Base-by-base conservation (phyloP, 2,329 filamentous ascomycete genomes). In the Colletotrichum karsti region DNA sequence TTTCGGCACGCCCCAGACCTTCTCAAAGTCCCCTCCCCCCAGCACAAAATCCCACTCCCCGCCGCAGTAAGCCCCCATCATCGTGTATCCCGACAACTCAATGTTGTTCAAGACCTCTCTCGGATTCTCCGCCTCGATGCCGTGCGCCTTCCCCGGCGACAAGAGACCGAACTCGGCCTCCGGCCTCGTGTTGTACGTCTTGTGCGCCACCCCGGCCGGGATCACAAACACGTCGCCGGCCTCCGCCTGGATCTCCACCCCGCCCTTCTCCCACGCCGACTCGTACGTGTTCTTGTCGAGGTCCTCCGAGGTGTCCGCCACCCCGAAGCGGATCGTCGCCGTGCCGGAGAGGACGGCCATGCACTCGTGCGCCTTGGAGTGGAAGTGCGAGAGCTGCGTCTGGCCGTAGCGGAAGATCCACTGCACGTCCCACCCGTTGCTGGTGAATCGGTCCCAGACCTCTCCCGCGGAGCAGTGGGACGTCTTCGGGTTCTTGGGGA, bases 181-280 rank as follows among this genome's bases (percentile, higher is more conserved):
- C 0, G 84, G 83, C 8, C 58, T 72, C 0, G 84, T 78, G 33
- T 84, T 71, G 69, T 81, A 82, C 0, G 85, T 87, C 76, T 88
- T 89, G 71, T 89, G 87, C 9, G 85, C 81, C 1, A 86, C 80
- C 0, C 87, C 87, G 0, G 86, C 85, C 0, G 88, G 88, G 3
- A 90, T 79, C 15, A 90, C 77, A 68, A 90, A 90, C 0, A 89
- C 86, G 70, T 90, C 88, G 1, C 88, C 88, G 0, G 82, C 76
- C 1, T 78, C 69, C 0, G 84, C 88, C 4, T 81, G 66, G 0
- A 90, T 58, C 51, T 84, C 80, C 0, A 90, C 62, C 0, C 85
- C 87, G 0, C 84, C 85, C 0, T 78, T 73, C 68, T 89, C 86
- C 26, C 76, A 77, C 0, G 70, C 76, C 0, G 70, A 57, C 15